phyloP scores from a whole-genome alignment of 805 yeast species.

The Candida multigemmis region DNA sequence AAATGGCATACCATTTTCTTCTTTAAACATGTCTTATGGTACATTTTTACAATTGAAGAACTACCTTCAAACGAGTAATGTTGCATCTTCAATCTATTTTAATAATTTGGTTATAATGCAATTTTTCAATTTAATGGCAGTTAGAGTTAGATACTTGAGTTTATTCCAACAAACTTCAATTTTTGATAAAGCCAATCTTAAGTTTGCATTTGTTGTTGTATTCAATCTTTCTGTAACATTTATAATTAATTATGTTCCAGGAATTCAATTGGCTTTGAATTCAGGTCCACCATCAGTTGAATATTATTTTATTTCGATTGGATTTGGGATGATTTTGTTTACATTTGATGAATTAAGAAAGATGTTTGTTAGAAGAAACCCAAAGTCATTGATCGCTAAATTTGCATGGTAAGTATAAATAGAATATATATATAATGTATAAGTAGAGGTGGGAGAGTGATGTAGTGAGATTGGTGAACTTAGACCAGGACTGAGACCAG shows the following conservation, averaged over 20 bases:
- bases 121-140: slow-evolving; percentile 33
- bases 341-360: slow-evolving; percentile 36
- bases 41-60: slow-evolving; percentile 12
- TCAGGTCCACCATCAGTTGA: slow-evolving; percentile 34
- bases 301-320: slow-evolving; percentile 37
- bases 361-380: slow-evolving; percentile 22
- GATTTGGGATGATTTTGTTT: slow-evolving; percentile 32
- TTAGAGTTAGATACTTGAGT: slow-evolving; percentile 33
- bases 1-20: slow-evolving; percentile 23
- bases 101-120: slow-evolving; percentile 39
- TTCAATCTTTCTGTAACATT: slow-evolving; percentile 30
- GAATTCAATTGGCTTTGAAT: slow-evolving; percentile 23
- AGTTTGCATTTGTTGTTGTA: slow-evolving; percentile 21
- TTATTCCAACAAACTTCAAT: slow-evolving; percentile 34
- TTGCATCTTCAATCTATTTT: slow-evolving; percentile 40
- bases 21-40: slow-evolving; percentile 28
- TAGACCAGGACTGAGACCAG: too few species aligned
- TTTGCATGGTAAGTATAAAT: slow-evolving; percentile 28
- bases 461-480: too few species aligned
- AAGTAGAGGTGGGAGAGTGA: too few species aligned
- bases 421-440: too few species aligned
- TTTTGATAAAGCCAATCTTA: too few species aligned
- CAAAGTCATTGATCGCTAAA: slow-evolving; percentile 26
- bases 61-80: too few species aligned
- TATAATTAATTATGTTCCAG: slow-evolving; percentile 34